phyloP scores from a whole-genome alignment of 495 filamentous ascomycete genomes.

The Aspergillus baeticus region DNA sequence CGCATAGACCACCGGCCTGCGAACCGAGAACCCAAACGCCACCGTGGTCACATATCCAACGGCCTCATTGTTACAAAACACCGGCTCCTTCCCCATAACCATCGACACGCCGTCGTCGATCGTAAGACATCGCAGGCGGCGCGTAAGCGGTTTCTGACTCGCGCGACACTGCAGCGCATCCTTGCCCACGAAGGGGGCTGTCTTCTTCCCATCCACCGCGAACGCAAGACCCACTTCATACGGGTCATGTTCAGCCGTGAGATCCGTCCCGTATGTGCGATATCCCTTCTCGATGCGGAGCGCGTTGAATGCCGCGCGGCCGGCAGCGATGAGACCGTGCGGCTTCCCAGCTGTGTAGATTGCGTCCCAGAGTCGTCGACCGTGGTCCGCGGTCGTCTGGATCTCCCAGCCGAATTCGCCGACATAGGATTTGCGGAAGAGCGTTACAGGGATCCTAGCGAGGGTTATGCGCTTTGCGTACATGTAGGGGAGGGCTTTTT shows the following conservation, averaged over 20 bases:
- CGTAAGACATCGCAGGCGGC: constrained; percentile 39
- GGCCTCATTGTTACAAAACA: constrained; percentile 34
- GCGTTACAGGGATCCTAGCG: constrained; percentile 40
- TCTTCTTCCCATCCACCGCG: constrained; percentile 34
- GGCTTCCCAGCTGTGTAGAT: constrained; percentile 43
- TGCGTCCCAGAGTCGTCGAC: constrained; percentile 45
- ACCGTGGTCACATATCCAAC: constrained; percentile 50
- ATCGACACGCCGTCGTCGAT: constrained; percentile 45
- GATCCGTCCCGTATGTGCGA: constrained; percentile 41
- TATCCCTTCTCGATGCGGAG: constrained; percentile 49
- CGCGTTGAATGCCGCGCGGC: constrained; percentile 47
- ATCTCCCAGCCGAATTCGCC: constrained; percentile 54
- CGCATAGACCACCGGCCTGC: constrained; percentile 46
- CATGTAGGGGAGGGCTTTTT: constrained; percentile 39
- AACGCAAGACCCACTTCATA: constrained; percentile 44
- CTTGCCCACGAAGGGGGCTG: constrained; percentile 40
- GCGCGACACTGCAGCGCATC: constrained; percentile 29
- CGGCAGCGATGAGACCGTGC: constrained; percentile 47
- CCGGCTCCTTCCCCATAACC: constrained; percentile 51
- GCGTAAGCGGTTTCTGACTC: constrained; percentile 19
- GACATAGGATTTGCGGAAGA: constrained; percentile 45
- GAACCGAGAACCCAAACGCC: constrained; percentile 46
- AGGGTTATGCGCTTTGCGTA: constrained; percentile 33
- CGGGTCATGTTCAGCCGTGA: constrained; percentile 49
- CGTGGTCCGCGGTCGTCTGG: constrained; percentile 46